phyloP scores from a whole-genome alignment of 2,329 filamentous ascomycete genomes.

The Fusarium sp. region DNA sequence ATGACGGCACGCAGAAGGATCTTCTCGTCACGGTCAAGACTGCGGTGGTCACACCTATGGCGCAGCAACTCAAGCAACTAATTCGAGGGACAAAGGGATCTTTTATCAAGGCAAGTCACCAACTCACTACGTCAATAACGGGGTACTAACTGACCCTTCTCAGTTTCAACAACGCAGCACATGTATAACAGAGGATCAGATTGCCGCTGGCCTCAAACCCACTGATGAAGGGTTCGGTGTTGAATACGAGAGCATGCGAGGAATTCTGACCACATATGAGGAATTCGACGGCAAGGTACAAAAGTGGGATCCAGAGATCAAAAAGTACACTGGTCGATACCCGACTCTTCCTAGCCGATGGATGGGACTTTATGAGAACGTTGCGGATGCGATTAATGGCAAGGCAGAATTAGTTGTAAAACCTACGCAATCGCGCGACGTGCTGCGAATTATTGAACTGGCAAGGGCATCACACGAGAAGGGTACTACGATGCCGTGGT shows the following conservation, averaged over 20 bases:
- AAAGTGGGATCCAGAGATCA: slow-evolving; percentile 47
- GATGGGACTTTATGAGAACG: slow-evolving; percentile 57
- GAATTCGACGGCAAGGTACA: slow-evolving; percentile 52
- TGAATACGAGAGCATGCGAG: slow-evolving; percentile 38
- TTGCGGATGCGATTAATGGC: slow-evolving; percentile 54
- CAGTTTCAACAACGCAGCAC: slow-evolving; percentile 63
- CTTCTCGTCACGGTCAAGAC: slow-evolving; percentile 43
- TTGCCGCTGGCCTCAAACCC: slow-evolving; percentile 23
- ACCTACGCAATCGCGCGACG: slow-evolving; percentile 55
- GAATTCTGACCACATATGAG: slow-evolving; percentile 53
- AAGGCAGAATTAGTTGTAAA: slow-evolving; percentile 55
- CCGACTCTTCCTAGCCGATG: slow-evolving; percentile 56
- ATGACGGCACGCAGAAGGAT: slow-evolving; percentile 55
- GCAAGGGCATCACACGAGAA: slow-evolving; percentile 55
- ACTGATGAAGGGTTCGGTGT: slow-evolving; percentile 35
- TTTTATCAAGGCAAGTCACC: slow-evolving; percentile 28
- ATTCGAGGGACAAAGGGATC: slow-evolving; percentile 42
- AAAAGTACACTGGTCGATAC: slow-evolving; percentile 54
- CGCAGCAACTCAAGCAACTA: slow-evolving; percentile 35
- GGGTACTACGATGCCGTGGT: slow-evolving; percentile 50
- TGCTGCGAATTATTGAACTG: slow-evolving; percentile 53
- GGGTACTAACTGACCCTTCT: slow-evolving; percentile 48
- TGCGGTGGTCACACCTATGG: slow-evolving; percentile 27
- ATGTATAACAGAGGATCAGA: slow-evolving; percentile 50
- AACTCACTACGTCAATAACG: accelerated